Conservation (phyloP, 768 basidiomycete species). For the Crepidotus variabilis region DNA sequence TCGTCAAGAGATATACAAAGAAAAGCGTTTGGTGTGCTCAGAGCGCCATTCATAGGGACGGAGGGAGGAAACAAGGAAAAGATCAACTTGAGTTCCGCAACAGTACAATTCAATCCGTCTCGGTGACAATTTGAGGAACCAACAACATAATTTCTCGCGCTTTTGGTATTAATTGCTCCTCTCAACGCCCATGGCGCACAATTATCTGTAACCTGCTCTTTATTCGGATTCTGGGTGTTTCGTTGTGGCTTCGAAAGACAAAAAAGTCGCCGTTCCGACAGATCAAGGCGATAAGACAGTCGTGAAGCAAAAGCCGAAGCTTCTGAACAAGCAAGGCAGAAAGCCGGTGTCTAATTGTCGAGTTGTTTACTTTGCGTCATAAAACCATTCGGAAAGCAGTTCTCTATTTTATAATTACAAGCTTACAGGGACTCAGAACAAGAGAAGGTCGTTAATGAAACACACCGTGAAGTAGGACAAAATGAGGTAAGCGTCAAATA, state of each 20-base stretch:
- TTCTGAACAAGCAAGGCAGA: background rate
- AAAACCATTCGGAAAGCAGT: background rate
- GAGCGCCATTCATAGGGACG: slow-evolving; percentile 6
- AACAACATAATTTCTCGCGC: background rate
- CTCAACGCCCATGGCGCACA: background rate
- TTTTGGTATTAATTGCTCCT: background rate
- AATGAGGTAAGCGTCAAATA: too few species aligned
- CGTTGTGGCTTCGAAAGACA: background rate
- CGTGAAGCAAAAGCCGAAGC: background rate
- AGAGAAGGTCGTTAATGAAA: background rate
- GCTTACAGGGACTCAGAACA: too few species aligned
- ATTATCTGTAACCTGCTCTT: background rate
- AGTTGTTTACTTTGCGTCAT: background rate
- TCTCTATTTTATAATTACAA: too few species aligned
- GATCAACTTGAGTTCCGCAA: slow-evolving; percentile 1
- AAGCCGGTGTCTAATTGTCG: background rate
- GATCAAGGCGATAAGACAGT: background rate
- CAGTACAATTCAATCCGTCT: background rate
- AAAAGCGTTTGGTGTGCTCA: slow-evolving; percentile 5
- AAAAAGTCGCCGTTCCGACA: background rate
- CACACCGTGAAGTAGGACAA: too few species aligned
- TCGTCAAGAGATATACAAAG: slow-evolving; percentile 4
- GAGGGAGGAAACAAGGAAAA: slow-evolving; percentile 8
- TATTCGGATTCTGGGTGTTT: background rate
- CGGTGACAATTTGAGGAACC: background rate